Base-by-base conservation (phyloP, 2,329 filamentous ascomycete species). In the Fusarium armeniacum region DNA sequence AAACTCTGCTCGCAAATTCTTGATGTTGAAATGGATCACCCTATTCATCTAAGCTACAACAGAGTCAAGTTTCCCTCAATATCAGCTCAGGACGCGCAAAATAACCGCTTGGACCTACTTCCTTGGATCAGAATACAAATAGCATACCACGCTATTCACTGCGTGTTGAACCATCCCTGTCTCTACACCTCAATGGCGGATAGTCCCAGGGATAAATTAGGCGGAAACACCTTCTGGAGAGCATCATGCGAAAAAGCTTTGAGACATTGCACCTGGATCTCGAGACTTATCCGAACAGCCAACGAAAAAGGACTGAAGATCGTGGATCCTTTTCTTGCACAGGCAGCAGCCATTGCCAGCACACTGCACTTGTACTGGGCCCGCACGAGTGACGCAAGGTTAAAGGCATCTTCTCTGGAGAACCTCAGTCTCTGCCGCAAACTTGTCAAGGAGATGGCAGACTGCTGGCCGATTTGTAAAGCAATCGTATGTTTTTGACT, bases 201-300 rank as follows among this genome's bases (percentile, higher is more conserved):
- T 22, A 65, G 60, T 0, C 58, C 68, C 0, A 66, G 41, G 1
- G 33, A 41, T 5, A 69, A 20, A 20, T 24, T 66, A 1, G 68
- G 68, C 0, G 55, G 53, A 1, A 65, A 55, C 5, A 59, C 68
- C 0, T 71, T 71, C 1, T 71, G 68, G 68, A 52, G 64, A 43
- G 44, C 60, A 2, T 71, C 68, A 0, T 69, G 60, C 0, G 56
- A 69, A 2, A 71, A 58, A 1, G 68, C 68, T 0, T 49, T 71
- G 6, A 40, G 65, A 0, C 68, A 71, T 2, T 66, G 64, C 4
- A 71, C 68, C 0, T 71, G 68, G 68, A 57, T 71, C 6, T 69
- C 64, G 1, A 49, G 68, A 13, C 2, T 69, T 9, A 71, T 71
- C 7, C 46, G 57, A 18, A 54, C 43, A 9, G 53, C 61, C 0